Percentiles rank a stretch among this genome's conserved stretches.
phyloP scores from a whole-genome alignment of 2,329 filamentous ascomycete species.

The Ascochyta koolunga region DNA sequence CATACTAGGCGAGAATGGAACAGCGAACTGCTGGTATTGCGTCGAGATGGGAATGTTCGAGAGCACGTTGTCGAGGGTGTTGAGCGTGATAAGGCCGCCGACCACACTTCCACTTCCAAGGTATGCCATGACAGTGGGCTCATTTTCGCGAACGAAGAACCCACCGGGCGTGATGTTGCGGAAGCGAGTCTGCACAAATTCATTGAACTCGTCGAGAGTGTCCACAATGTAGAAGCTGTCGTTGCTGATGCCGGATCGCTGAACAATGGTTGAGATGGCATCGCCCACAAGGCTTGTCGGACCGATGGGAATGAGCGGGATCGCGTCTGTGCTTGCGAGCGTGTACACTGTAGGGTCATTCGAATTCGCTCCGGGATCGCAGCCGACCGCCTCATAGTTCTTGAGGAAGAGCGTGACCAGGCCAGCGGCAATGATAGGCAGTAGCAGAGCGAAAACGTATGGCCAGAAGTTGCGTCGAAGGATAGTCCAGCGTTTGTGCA shows the following conservation, averaged over 20 bases:
- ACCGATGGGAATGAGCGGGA: constrained; percentile 49
- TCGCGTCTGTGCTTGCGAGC: constrained; percentile 29
- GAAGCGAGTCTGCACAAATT: constrained; percentile 67
- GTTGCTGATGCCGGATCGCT: constrained; percentile 31
- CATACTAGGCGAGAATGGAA: constrained; percentile 70
- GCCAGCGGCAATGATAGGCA: constrained; percentile 80
- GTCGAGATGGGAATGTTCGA: constrained; percentile 72
- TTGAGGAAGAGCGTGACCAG: constrained; percentile 78
- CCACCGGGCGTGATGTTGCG: constrained; percentile 76
- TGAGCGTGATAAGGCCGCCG: constrained; percentile 76
- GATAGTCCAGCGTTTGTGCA: constrained; percentile 78
- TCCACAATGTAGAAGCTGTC: constrained; percentile 61
- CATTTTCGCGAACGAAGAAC: constrained; percentile 72
- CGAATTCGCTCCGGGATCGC: constrained; percentile 49
- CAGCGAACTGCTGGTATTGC: constrained; percentile 76
- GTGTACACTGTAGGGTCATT: constrained; percentile 42
- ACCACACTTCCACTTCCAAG: constrained; percentile 68
- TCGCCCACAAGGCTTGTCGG: constrained; percentile 43
- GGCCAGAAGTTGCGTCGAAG: constrained; percentile 79
- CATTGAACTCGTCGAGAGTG: constrained; percentile 70
- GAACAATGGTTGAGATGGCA: constrained; percentile 34
- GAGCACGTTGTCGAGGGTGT: constrained; percentile 84
- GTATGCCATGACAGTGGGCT: constrained; percentile 72
- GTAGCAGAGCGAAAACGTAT: constrained; percentile 73
- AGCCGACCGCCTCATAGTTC: constrained; percentile 58